Evolutionary conservation across 1,284 basidiomycete genomes (phyloP).

Genomic region (Xerocomus cyaneibrunnescens): DNA sequence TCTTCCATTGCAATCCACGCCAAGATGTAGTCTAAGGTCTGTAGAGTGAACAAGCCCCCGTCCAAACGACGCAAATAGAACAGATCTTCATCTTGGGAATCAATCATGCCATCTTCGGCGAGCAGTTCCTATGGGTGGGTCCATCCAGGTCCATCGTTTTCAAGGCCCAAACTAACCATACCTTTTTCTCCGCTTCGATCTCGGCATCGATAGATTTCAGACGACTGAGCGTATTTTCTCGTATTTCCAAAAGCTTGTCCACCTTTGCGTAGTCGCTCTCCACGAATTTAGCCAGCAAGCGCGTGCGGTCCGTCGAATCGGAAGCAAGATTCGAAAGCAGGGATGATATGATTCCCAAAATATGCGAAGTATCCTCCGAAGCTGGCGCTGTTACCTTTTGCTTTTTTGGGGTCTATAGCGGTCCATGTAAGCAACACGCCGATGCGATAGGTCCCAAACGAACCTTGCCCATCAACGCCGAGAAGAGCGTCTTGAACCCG

Average conservation of each 20-base stretch:
- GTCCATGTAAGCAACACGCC: conserved; percentile 4
- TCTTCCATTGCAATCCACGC: conserved; percentile 99
- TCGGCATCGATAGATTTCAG: conserved; percentile 61
- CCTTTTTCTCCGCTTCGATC: conserved; percentile 67
- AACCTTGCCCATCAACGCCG: conserved; percentile 93
- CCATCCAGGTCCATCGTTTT: background rate
- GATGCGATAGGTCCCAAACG: conserved; percentile 8
- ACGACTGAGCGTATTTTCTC: conserved; percentile 65
- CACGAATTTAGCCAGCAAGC: conserved; percentile 92
- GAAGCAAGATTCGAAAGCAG: conserved; percentile 88
- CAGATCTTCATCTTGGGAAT: conserved; percentile 65
- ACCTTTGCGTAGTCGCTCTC: conserved; percentile 90
- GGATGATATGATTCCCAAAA: conserved; percentile 86
- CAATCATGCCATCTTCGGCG: conserved; percentile 58
- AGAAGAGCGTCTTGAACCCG: conserved; percentile 88
- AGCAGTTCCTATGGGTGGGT: conserved; percentile 48
- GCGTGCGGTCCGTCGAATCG: conserved; percentile 78
- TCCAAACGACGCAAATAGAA: conserved; percentile 87
- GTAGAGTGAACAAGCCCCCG: conserved; percentile 84
- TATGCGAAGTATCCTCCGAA: conserved; percentile 84
- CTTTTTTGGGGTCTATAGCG: conserved; percentile 54
- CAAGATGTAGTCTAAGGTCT: conserved; percentile 89
- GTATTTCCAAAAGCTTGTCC: conserved; percentile 87
- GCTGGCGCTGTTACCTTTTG: conserved; percentile 58
- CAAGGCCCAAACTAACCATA: conserved; percentile 26